A percentile compares a stretch with the other conserved stretches of the same genome.
Conservation (phyloP, 495 filamentous ascomycete genomes). For the Podospora appendiculata region DNA sequence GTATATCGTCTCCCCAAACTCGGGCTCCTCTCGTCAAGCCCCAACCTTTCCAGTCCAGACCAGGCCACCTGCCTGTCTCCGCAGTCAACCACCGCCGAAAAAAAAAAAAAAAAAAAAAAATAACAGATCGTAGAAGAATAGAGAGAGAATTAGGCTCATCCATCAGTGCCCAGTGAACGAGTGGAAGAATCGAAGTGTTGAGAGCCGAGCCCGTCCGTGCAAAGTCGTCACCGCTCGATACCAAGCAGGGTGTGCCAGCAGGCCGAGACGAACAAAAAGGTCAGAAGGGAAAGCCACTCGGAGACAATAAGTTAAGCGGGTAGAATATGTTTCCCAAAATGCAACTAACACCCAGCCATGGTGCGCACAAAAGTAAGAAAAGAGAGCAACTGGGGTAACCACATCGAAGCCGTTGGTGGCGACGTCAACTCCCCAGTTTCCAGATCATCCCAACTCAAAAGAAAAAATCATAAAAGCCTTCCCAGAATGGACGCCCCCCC, state of each 20-base stretch:
- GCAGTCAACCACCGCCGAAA: not conserved
- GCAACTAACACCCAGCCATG: slow-evolving; percentile 10
- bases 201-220: not conserved
- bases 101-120: not conserved
- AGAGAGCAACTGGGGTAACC: slow-evolving; percentile 1
- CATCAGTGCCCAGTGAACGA: not conserved
- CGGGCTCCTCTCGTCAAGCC: no score
- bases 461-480: slow-evolving; percentile 18
- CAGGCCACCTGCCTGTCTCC: no score
- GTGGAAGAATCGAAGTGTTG: not conserved
- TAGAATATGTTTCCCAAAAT: slow-evolving; percentile 7
- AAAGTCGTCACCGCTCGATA: not conserved
- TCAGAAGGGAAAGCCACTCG: not conserved
- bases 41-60: no score
- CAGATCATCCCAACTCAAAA: slow-evolving; percentile 11
- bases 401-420: not conserved
- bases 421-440: slow-evolving; percentile 3
- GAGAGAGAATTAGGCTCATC: not conserved
- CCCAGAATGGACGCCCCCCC: not conserved
- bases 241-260: not conserved
- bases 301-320: not conserved
- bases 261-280: not conserved
- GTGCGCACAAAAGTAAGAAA: not conserved
- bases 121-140: not conserved
- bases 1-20: no score